Base-by-base conservation (phyloP, 352 stramenopile genomes). In the Plasmopara viticola region DNA sequence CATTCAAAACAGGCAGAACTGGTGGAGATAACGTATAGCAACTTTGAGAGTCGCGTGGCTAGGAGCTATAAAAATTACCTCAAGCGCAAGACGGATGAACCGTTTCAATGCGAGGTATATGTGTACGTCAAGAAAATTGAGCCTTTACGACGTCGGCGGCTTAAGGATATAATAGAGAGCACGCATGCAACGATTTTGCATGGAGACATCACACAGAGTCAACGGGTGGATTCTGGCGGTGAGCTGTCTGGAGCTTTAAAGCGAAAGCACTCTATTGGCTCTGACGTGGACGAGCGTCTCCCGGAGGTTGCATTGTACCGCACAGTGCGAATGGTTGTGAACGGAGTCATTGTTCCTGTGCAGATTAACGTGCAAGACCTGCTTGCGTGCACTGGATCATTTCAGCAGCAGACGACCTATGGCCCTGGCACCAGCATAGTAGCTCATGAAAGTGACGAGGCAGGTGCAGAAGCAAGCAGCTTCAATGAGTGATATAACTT, bases 1-100 rank as follows among this genome's bases (percentile, higher is more conserved):
- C 78, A 89, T 61, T 89, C 81, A 28, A 91, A 88, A 54, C 81
- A 91, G 58, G 69, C 76, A n/a, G 81, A 89, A 52, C 70, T 89
- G 44, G 78, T 91, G 48, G 60, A 83, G 48, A 68, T 91, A 53
- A 73, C 62, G 9, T 53, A 71, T 20, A 56, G 44, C 29, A 91
- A 89, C 58, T 91, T 91, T 53, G 74, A 87, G 51, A 62, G 60
- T 14, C 78, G 81, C 29, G 72, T 91, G 47, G 68, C 72, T 51
- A 72, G 82, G 46, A 83, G 74, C 28, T 89, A 85, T 61, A 75
- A 73, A 41, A 91, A 91, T 42, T 89, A 79, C 49, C 70, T 91
- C 54, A 88, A 88, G 63, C 72, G 74, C 53, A 87, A 87, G 56
- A 58, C 62, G 20, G 44, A 58, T 17, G 64, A 64, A 14, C 60